Base-by-base conservation (phyloP, 169 alveolate species). In the Eimeria falciformis region DNA sequence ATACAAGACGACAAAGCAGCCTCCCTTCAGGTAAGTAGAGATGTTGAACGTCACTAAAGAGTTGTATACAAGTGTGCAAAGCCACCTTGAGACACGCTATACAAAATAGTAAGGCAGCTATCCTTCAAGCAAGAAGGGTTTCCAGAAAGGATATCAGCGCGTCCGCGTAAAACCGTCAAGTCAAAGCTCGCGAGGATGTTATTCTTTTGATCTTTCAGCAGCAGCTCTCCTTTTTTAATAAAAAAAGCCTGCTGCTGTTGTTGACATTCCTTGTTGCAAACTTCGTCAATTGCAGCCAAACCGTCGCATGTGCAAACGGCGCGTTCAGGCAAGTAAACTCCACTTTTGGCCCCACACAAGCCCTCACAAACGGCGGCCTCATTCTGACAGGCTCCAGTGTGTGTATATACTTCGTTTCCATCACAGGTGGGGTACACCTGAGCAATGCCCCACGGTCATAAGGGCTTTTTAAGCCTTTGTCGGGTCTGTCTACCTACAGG, bases 391-490 rank as follows among this genome's bases (percentile, higher is more conserved):
- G 23, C 29, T 11, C 86, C 86, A 2, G 86, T 77, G 45, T 77
- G 86, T 21, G 86, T 77, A 23, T 46, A 46, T 37, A 77, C 65
- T 45, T 12, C 25, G 86, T 45, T 46, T 77, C 43, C 86, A 17
- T n/a, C 50, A 56, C 86, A 77, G 11, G 25, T 65, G 86, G 86
- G 86, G 27, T 77, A 77, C 9, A 45, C 86, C 86, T 77, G 68
- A 23, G 45, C 86, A 47, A 45, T n/a, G n/a, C n/a, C n/a, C n/a
- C n/a, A n/a, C n/a, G n/a, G n/a, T n/a, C n/a, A n/a, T n/a, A n/a
- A n/a, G n/a, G n/a, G n/a, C n/a, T n/a, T n/a, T n/a, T n/a, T n/a
- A n/a, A n/a, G n/a, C n/a, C n/a, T n/a, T n/a, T n/a, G n/a, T n/a
- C n/a, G n/a, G n/a, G n/a, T n/a, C n/a, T n/a, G n/a, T n/a, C n/a